phyloP scores from a whole-genome alignment of 805 yeast species.

The Nakazawaea peltata region DNA sequence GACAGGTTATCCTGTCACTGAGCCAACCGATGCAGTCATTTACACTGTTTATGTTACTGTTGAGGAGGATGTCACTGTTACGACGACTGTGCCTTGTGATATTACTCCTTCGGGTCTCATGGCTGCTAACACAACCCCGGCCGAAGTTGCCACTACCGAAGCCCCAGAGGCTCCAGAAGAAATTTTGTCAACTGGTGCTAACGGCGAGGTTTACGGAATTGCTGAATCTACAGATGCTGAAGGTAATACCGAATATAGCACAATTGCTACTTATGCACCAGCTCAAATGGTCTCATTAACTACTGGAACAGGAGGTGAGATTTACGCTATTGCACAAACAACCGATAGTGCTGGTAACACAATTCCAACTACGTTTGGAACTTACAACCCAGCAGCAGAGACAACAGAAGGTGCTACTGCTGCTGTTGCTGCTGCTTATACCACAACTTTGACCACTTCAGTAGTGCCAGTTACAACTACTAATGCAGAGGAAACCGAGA shows the following conservation, averaged over 20 bases:
- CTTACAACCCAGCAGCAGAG: too few relatives aligned
- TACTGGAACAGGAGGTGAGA: background rate
- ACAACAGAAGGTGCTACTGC: constrained; percentile 1
- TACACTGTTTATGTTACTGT: constrained; percentile 5
- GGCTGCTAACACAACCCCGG: constrained; percentile 8
- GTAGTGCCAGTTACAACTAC: too few relatives aligned
- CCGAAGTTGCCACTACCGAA: constrained; percentile 4
- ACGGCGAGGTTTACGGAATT: background rate
- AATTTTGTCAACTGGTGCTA: constrained; percentile 1
- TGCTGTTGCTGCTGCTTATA: constrained; percentile 2
- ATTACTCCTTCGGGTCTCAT: constrained; percentile 2
- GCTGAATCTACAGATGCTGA: constrained; percentile 1
- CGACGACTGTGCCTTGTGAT: constrained; percentile 4
- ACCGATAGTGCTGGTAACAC: too few relatives aligned
- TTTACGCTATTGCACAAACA: too few relatives aligned
- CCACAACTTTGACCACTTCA: too few relatives aligned
- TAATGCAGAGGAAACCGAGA: too few relatives aligned
- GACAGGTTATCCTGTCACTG: constrained; percentile 13
- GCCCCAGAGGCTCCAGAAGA: too few relatives aligned
- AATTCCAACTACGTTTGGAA: too few relatives aligned
- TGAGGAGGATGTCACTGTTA: constrained; percentile 1
- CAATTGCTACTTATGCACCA: constrained; percentile 1
- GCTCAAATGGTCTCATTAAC: background rate
- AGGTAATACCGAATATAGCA: constrained; percentile 1
- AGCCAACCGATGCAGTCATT: constrained; percentile 1